Evolutionary conservation across 2,329 filamentous ascomycete species (phyloP).

Genomic region (Monilinia laxa): DNA sequence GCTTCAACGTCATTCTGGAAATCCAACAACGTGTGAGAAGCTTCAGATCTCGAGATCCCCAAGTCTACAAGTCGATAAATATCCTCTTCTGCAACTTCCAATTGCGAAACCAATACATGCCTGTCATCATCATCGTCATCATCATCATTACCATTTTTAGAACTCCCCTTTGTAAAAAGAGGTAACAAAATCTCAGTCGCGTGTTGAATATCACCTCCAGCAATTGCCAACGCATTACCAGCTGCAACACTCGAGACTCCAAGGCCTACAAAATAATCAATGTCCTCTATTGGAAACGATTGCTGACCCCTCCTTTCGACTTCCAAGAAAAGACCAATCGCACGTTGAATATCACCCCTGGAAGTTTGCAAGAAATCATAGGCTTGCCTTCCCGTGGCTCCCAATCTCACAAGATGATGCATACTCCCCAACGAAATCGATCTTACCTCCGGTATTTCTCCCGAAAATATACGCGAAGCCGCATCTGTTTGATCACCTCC

Average conservation of each 20-base stretch:
- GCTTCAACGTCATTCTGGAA: neutral
- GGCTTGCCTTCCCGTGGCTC: neutral
- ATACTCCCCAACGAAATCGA: neutral
- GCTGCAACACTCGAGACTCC: neutral
- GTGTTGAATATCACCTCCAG: no score
- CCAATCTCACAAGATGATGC: neutral
- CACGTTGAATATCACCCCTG: neutral
- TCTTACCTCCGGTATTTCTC: neutral
- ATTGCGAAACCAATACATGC: neutral
- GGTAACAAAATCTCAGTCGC: neutral
- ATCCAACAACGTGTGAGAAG: neutral
- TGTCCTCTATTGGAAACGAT: neutral
- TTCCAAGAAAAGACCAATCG: neutral
- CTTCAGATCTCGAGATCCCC: neutral
- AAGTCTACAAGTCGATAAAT: neutral
- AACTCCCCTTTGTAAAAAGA: no score
- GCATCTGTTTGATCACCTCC: neutral
- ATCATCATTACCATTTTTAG: neutral
- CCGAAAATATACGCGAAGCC: neutral
- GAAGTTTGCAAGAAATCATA: neutral
- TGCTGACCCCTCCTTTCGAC: neutral
- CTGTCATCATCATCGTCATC: neutral
- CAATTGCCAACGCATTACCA: no score
- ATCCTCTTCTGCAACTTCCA: neutral
- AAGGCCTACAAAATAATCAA: neutral